A percentile compares a stretch with the other conserved stretches of the same genome.
Evolutionary conservation across 768 basidiomycete genomes (phyloP).

Genomic region (Lactifluus echinatus): DNA sequence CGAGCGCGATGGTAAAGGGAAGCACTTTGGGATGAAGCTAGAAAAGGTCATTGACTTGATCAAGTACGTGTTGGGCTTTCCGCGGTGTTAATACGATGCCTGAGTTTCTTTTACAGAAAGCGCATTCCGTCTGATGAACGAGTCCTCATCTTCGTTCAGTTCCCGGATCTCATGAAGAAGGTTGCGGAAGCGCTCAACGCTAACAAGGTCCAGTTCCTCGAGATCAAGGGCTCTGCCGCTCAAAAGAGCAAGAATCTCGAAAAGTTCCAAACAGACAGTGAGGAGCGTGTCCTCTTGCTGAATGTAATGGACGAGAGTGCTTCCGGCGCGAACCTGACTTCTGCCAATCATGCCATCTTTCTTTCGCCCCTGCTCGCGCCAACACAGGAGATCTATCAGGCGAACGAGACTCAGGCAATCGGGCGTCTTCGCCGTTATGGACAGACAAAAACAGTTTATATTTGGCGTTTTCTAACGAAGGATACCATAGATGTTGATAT

Average conservation of each 20-base stretch:
- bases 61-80: conserved; percentile 42
- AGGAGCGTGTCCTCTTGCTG: conserved; percentile 73
- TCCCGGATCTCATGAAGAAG: conserved; percentile 87
- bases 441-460: conserved; percentile 68
- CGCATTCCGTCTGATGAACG: conserved; percentile 67
- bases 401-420: conserved; percentile 75
- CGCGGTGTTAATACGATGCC: neutral
- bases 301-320: conserved; percentile 94
- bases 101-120: conserved; percentile 35
- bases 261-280: conserved; percentile 73
- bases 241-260: conserved; percentile 77
- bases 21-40: conserved; percentile 76
- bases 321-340: conserved; percentile 88
- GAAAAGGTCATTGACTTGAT: conserved; percentile 70
- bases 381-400: conserved; percentile 76
- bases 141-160: conserved; percentile 92
- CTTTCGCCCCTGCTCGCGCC: conserved; percentile 82
- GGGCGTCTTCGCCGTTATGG: conserved; percentile 80
- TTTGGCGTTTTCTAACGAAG: conserved; percentile 77
- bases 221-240: conserved; percentile 72
- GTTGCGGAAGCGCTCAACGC: conserved; percentile 73
- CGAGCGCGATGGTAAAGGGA: conserved; percentile 59
- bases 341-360: conserved; percentile 93
- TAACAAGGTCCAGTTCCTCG: conserved; percentile 65
- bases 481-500: conserved; percentile 89